A percentile compares a stretch with the other conserved stretches of the same genome.
Conservation (phyloP, 345 rosid genomes). For the Balakata baccata region DNA sequence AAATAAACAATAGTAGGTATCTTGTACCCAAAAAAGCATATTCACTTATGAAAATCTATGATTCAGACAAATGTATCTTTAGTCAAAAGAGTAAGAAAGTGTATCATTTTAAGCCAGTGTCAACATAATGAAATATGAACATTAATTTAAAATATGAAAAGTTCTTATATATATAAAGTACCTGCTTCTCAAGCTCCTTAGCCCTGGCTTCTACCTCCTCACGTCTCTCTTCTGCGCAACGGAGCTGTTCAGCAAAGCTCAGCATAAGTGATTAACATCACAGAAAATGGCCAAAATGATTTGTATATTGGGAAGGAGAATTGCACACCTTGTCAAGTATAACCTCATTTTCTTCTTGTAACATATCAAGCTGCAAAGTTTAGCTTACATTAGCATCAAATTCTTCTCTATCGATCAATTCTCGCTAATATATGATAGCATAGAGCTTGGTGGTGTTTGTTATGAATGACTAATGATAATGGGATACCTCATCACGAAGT, state of each 20-base stretch:
- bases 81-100: not conserved
- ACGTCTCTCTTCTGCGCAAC: slow-evolving; percentile 65
- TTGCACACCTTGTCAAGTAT: slow-evolving; percentile 29
- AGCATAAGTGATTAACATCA: slow-evolving; percentile 25
- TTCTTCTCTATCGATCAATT: not conserved
- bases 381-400: slow-evolving; percentile 8
- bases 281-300: slow-evolving; percentile 14
- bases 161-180: slow-evolving; percentile 11
- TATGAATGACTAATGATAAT: slow-evolving; percentile 13
- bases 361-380: slow-evolving; percentile 75
- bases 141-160: not conserved
- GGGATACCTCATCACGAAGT: slow-evolving; percentile 91
- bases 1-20: slow-evolving; percentile 14
- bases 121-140: not conserved
- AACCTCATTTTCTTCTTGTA: slow-evolving; percentile 62
- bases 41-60: not conserved
- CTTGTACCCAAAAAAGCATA: not conserved
- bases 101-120: not conserved
- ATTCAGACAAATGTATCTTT: not conserved
- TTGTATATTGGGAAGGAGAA: slow-evolving; percentile 8
- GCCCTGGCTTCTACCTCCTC: slow-evolving; percentile 93
- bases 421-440: not conserved
- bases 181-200: slow-evolving; percentile 98
- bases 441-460: not conserved
- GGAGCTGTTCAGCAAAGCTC: slow-evolving; percentile 55